phyloP scores from a whole-genome alignment of 1,139 yeast genomes.

The Hansenula lynferdii region DNA sequence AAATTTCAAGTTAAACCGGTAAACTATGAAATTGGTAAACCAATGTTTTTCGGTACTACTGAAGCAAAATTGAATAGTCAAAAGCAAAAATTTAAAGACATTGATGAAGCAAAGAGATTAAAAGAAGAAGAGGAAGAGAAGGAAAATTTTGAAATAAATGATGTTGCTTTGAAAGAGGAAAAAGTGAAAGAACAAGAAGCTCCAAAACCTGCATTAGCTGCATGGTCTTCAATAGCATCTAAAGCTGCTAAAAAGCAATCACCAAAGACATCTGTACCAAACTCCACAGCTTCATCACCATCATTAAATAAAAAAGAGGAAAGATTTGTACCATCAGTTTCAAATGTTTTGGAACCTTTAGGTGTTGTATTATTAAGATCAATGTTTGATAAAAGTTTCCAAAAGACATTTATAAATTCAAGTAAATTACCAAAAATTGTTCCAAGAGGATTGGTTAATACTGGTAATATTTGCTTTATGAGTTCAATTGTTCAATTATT shows the following conservation, averaged over 20 bases:
- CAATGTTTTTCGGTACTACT: constrained; percentile 11
- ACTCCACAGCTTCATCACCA: constrained; percentile 9
- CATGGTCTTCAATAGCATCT: constrained; percentile 12
- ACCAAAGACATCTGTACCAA: constrained; percentile 4
- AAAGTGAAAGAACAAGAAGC: too few species aligned
- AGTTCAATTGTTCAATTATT: constrained; percentile 84
- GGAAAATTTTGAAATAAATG: not conserved
- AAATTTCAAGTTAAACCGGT: constrained; percentile 1
- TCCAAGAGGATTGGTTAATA: constrained; percentile 76
- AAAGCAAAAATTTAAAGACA: constrained; percentile 6
- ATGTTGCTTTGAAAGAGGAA: too few species aligned
- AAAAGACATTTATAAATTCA: constrained; percentile 11
- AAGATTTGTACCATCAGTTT: constrained; percentile 31
- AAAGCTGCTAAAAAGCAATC: constrained; percentile 13
- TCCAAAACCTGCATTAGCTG: constrained; percentile 2
- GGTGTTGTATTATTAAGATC: constrained; percentile 35
- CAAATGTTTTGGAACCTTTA: constrained; percentile 35
- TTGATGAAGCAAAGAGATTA: constrained; percentile 2
- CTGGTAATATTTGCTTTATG: constrained; percentile 95
- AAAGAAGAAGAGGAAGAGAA: not conserved
- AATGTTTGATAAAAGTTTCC: constrained; percentile 31
- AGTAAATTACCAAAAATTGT: constrained; percentile 27
- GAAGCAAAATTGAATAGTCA: constrained; percentile 6
- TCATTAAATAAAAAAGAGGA: constrained; percentile 25
- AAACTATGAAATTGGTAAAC: not conserved